A percentile compares a stretch with the other conserved stretches of the same genome.
Conservation (phyloP, 106 monocot species). For the Apostasia ramifera region DNA sequence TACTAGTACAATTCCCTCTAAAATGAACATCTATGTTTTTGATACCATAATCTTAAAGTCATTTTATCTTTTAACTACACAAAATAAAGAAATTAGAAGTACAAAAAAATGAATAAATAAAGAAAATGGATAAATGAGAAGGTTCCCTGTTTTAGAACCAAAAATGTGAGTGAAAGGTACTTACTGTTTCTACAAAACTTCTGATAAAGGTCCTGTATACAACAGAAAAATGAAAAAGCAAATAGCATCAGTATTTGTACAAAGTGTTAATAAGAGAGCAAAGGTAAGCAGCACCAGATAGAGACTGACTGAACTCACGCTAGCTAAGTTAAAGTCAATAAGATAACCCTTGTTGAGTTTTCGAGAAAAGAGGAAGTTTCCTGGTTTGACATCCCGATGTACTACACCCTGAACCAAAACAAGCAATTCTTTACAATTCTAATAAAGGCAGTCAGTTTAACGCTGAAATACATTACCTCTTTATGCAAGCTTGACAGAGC, state of each 20-base stretch:
- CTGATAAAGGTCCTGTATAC: conserved; percentile 73
- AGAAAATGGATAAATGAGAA: neutral
- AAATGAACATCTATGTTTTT: too few species aligned
- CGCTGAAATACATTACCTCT: conserved; percentile 36
- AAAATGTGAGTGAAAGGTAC: conserved; percentile 10
- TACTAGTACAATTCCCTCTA: too few species aligned
- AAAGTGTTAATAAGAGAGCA: neutral
- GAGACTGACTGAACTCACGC: conserved; percentile 44
- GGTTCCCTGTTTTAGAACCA: neutral
- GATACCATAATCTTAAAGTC: too few species aligned
- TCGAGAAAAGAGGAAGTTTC: conserved; percentile 88
- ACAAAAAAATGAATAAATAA: too few species aligned
- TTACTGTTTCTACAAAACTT: conserved; percentile 58
- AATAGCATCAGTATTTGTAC: conserved; percentile 1
- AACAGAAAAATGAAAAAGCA: neutral
- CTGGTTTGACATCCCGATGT: conserved; percentile 94
- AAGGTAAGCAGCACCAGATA: neutral
- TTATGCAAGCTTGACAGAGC: conserved; percentile 93
- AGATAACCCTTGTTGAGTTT: conserved; percentile 85
- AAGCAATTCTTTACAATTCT: neutral
- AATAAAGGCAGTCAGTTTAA: neutral
- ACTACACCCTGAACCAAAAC: conserved; percentile 58
- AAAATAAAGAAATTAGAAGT: too few species aligned
- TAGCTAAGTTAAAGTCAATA: conserved; percentile 94
- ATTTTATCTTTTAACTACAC: too few species aligned